phyloP scores from a whole-genome alignment of 2,329 filamentous ascomycete genomes.

The Madurella fahalii region DNA sequence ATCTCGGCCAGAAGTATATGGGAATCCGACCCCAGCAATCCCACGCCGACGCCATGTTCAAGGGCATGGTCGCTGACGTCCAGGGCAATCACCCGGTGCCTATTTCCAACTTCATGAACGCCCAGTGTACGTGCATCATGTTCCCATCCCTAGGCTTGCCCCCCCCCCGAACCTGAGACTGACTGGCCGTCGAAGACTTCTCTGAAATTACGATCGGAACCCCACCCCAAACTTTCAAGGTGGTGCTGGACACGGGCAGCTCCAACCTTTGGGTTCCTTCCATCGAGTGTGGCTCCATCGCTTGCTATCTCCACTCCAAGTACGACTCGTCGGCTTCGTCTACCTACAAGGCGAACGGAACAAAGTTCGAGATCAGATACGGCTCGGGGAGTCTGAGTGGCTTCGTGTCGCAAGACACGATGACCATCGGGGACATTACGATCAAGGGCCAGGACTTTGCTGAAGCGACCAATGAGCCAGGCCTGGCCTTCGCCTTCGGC shows the following conservation, averaged over 20 bases:
- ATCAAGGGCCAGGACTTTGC: constrained; percentile 92
- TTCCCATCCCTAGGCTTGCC: constrained; percentile 1
- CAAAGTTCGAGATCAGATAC: constrained; percentile 87
- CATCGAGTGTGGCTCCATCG: constrained; percentile 84
- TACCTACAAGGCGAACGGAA: constrained; percentile 91
- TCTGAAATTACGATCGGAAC: constrained; percentile 91
- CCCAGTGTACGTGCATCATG: constrained; percentile 70
- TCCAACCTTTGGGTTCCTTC: constrained; percentile 99
- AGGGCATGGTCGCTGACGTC: constrained; percentile 62
- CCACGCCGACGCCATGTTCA: constrained; percentile 75
- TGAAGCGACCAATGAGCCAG: constrained; percentile 92
- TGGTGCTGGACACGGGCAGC: constrained; percentile 95
- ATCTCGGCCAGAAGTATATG: constrained; percentile 95
- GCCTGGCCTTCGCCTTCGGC: constrained; percentile 95
- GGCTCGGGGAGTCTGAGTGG: constrained; percentile 92
- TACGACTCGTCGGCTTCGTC: constrained; percentile 89
- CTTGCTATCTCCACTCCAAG: constrained; percentile 95
- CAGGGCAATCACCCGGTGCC: constrained; percentile 75
- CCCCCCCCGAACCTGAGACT: background rate
- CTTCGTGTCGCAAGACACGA: constrained; percentile 83
- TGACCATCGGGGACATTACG: constrained; percentile 83
- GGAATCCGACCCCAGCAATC: constrained; percentile 66
- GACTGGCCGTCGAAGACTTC: constrained; percentile 64
- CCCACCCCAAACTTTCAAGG: constrained; percentile 94
- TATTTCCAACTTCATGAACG: constrained; percentile 96